These are phyloP conservation scores for Peziza echinospora DNA, from an alignment of 495 filamentous ascomycete genomes.

Conservation along the genomic window DNA sequence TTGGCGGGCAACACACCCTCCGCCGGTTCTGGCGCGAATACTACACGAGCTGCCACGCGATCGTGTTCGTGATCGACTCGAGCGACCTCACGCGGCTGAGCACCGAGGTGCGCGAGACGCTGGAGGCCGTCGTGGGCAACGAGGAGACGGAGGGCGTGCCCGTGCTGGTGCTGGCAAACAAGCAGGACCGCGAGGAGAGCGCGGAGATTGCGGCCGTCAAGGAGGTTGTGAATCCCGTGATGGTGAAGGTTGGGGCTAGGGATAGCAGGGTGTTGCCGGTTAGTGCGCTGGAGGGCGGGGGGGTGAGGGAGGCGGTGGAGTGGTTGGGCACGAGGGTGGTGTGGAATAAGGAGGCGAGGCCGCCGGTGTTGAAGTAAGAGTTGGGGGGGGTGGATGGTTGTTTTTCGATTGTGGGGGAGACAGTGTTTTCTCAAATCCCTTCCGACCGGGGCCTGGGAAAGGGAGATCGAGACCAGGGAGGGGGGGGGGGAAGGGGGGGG, in stretches of 20 bases:
- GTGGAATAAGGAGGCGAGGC: conserved; percentile 87
- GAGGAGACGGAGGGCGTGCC: conserved; percentile 76
- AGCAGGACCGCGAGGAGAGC: conserved; percentile 93
- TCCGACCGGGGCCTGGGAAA: too few relatives aligned
- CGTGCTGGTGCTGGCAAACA: conserved; percentile 82
- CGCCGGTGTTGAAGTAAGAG: conserved; percentile 85
- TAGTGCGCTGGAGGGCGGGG: conserved; percentile 69
- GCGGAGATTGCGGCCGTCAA: conserved; percentile 94
- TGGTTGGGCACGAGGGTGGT: conserved; percentile 78
- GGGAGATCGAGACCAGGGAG: too few relatives aligned
- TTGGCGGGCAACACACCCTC: conserved; percentile 76
- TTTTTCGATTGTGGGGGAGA: too few relatives aligned
- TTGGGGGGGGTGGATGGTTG: too few relatives aligned
- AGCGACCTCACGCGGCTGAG: conserved; percentile 72
- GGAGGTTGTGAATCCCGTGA: conserved; percentile 84
- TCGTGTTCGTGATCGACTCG: conserved; percentile 90
- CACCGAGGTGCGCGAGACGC: conserved; percentile 55
- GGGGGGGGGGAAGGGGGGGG: too few relatives aligned
- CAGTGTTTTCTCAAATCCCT: too few relatives aligned
- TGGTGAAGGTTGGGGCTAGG: conserved; percentile 67
- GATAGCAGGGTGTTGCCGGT: conserved; percentile 84
- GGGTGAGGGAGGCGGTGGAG: conserved; percentile 77
- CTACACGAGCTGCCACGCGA: conserved; percentile 80
- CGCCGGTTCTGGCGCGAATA: conserved; percentile 90
- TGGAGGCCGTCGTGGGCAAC: conserved; percentile 49